These are phyloP conservation scores for Sphaerostilbella broomeana DNA, from an alignment of 2,329 filamentous ascomycete species.

Conservation along the genomic window DNA sequence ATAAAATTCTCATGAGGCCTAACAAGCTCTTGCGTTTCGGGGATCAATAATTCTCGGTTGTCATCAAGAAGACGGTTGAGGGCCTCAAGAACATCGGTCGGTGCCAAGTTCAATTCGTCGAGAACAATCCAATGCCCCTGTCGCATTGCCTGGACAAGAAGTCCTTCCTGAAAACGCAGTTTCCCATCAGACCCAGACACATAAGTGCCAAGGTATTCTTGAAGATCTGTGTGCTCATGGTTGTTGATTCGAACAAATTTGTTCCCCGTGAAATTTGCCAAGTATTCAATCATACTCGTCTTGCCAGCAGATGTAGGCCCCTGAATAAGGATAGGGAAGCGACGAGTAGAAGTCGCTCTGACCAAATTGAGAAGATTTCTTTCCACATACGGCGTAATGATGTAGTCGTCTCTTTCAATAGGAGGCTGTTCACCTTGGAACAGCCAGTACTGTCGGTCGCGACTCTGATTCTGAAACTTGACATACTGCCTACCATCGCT, in stretches of 20 bases:
- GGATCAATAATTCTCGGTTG: constrained; percentile 90
- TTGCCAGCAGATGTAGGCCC: constrained; percentile 96
- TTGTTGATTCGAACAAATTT: constrained; percentile 99
- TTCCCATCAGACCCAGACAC: constrained; percentile 79
- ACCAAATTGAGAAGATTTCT: constrained; percentile 92
- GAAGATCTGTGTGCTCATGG: constrained; percentile 95
- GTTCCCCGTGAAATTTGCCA: constrained; percentile 94
- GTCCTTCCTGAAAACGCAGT: constrained; percentile 84
- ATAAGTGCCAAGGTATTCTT: constrained; percentile 96
- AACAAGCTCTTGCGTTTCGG: constrained; percentile 92
- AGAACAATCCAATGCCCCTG: constrained; percentile 97
- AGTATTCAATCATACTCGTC: constrained; percentile 98
- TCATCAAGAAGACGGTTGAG: constrained; percentile 93
- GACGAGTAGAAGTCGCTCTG: constrained; percentile 81
- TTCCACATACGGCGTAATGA: constrained; percentile 92
- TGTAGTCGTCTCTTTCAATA: constrained; percentile 79
- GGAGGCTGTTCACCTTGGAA: constrained; percentile 60
- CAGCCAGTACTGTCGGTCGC: constrained; percentile 79
- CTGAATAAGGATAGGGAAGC: constrained; percentile 91
- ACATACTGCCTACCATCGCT: constrained; percentile 72
- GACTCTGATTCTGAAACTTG: constrained; percentile 60
- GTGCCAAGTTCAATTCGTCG: constrained; percentile 93
- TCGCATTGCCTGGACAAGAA: constrained; percentile 85
- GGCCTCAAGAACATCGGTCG: constrained; percentile 93
- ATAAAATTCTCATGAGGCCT: constrained; percentile 92